These are phyloP conservation scores for Prunus dulcis DNA, from an alignment of 306 rosid species.

Conservation along the genomic window DNA sequence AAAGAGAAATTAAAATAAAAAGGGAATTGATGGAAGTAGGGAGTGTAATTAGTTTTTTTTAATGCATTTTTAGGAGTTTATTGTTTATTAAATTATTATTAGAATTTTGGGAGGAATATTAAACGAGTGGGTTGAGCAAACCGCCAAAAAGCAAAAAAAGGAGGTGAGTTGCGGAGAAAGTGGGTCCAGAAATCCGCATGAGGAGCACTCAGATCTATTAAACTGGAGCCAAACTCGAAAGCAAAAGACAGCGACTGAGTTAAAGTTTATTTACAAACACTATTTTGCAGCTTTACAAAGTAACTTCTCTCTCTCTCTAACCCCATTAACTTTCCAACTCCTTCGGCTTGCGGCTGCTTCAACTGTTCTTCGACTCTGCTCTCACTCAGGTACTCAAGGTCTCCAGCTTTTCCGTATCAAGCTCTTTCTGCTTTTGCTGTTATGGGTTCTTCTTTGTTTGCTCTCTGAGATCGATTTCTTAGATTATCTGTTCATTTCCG, in stretches of 20 bases:
- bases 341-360: not conserved
- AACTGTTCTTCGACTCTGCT: not conserved
- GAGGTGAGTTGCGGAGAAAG: not conserved
- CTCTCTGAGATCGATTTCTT: not conserved
- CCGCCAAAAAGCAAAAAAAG: not conserved
- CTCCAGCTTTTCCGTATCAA: not conserved
- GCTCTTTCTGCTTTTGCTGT: not conserved
- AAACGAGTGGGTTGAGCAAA: not conserved
- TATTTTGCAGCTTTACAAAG: not conserved
- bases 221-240: not conserved
- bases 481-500: not conserved
- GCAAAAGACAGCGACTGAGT: not conserved
- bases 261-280: not conserved
- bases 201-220: not conserved
- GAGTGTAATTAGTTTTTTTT: not conserved
- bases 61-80: not conserved
- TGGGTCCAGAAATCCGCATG: not conserved
- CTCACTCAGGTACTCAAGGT: not conserved
- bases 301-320: not conserved
- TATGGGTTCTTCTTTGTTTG: not conserved
- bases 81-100: not conserved
- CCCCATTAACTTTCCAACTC: not conserved
- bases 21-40: not conserved
- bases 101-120: not conserved
- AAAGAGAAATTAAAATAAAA: not conserved